These are phyloP conservation scores for Rubroboletus pulcherrimus DNA, from an alignment of 768 basidiomycete species.

Conservation along the genomic window DNA sequence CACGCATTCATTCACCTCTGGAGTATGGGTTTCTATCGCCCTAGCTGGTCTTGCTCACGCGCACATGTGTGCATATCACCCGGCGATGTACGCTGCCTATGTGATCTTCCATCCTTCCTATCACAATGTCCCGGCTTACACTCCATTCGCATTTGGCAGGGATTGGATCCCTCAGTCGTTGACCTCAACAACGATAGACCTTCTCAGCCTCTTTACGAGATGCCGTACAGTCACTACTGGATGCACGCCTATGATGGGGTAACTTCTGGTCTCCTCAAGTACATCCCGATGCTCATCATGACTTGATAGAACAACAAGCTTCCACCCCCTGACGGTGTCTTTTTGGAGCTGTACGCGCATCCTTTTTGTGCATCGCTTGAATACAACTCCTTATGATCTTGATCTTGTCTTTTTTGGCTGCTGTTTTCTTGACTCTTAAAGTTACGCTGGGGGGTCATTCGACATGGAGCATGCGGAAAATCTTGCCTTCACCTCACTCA, in stretches of 20 bases:
- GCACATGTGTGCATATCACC: background rate
- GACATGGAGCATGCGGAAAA: background rate
- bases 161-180: background rate
- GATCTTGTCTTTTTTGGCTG: background rate
- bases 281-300: background rate
- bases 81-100: slow-evolving; percentile 3
- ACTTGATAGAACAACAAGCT: background rate
- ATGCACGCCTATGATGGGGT: background rate
- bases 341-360: slow-evolving; percentile 11
- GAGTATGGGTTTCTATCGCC: slow-evolving; percentile 7
- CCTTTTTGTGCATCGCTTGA: background rate
- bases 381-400: background rate
- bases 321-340: background rate
- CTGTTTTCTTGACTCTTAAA: background rate
- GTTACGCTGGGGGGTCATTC: background rate
- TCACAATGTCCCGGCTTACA: background rate
- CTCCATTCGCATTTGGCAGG: background rate
- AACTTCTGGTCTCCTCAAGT: background rate
- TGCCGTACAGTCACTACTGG: background rate
- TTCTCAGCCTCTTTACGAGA: background rate
- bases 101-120: background rate
- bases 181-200: background rate
- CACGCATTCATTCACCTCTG: background rate
- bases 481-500: background rate
- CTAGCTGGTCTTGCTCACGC: slow-evolving; percentile 11